These are phyloP conservation scores for Ehretia macrophylla DNA, from an alignment of 257 asterid species.

Conservation along the genomic window DNA sequence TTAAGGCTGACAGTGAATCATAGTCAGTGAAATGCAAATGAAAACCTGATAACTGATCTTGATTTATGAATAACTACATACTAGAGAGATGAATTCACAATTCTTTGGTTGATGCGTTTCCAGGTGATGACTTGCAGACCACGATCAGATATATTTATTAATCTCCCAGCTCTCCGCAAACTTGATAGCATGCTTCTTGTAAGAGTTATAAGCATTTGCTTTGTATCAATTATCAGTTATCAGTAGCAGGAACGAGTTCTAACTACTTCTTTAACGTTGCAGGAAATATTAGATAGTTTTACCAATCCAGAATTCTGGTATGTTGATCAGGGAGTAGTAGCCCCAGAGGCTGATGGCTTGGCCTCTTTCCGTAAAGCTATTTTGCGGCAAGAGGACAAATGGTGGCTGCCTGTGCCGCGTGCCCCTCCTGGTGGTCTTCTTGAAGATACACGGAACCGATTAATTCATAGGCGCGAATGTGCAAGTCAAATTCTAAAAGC, in stretches of 20 bases:
- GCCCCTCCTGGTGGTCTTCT: constrained; percentile 78
- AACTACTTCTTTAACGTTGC: constrained; percentile 4
- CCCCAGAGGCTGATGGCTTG: constrained; percentile 66
- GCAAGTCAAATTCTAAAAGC: constrained; percentile 91
- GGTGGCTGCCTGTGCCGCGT: constrained; percentile 99
- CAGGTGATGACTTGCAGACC: constrained; percentile 88
- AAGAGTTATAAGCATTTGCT: constrained; percentile 25
- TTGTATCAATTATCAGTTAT: neutral
- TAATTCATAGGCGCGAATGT: constrained; percentile 70
- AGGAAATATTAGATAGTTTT: constrained; percentile 82
- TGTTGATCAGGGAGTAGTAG: constrained; percentile 71
- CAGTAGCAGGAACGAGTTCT: constrained; percentile 1
- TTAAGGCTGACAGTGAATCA: neutral
- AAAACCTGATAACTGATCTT: constrained; percentile 4
- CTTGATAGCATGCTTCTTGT: constrained; percentile 90
- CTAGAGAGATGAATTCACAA: neutral
- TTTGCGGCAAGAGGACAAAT: constrained; percentile 81
- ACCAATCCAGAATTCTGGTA: constrained; percentile 73
- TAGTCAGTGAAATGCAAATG: neutral
- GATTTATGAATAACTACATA: neutral
- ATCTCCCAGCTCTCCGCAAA: constrained; percentile 93
- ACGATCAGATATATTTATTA: constrained; percentile 60
- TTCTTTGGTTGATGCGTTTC: constrained; percentile 1
- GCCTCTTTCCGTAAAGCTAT: constrained; percentile 50
- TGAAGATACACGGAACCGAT: constrained; percentile 48